A percentile compares a stretch with the other conserved stretches of the same genome.
These are phyloP conservation scores for Fusarium graminum DNA, from an alignment of 2,329 filamentous ascomycete species.

Conservation along the genomic window DNA sequence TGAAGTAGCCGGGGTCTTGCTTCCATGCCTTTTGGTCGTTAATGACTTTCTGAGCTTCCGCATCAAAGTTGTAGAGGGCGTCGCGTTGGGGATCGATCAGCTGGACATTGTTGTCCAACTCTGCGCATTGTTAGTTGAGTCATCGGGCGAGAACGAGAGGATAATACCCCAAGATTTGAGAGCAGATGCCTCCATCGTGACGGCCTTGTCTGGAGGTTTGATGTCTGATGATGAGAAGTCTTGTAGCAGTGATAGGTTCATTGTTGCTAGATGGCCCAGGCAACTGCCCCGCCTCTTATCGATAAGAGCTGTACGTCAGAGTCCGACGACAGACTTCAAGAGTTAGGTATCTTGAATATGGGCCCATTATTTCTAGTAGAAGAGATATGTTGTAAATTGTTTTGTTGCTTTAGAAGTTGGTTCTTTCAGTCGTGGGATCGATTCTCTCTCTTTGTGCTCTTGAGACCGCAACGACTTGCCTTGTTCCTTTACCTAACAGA, in stretches of 20 bases:
- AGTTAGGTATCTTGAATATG: not conserved
- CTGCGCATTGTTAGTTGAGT: slow-evolving; percentile 60
- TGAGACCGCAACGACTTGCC: not conserved
- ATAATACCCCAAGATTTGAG: slow-evolving; percentile 51
- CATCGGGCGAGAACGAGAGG: not conserved
- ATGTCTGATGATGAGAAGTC: slow-evolving; percentile 25
- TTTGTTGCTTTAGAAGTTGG: not conserved
- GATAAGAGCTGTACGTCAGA: slow-evolving; percentile 44
- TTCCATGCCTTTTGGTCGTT: slow-evolving; percentile 79
- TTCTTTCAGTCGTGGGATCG: not conserved
- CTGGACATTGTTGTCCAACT: slow-evolving; percentile 87
- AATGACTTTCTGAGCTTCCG: slow-evolving; percentile 74
- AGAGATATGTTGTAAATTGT: not conserved
- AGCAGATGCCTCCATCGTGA: slow-evolving; percentile 51
- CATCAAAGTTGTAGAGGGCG: slow-evolving; percentile 88
- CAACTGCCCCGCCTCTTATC: slow-evolving; percentile 50
- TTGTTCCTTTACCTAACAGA: too few relatives aligned
- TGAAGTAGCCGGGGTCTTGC: slow-evolving; percentile 87
- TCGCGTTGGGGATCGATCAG: slow-evolving; percentile 89
- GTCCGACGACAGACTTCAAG: not conserved
- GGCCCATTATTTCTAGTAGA: not conserved
- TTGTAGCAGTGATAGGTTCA: slow-evolving; percentile 27
- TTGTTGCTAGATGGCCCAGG: slow-evolving; percentile 34
- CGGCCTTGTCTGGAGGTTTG: slow-evolving; percentile 20
- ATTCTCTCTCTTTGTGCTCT: not conserved